Evolutionary conservation across 164 flowering plant genomes (phyloP).

Genomic region (Kingdonia uniflora): DNA sequence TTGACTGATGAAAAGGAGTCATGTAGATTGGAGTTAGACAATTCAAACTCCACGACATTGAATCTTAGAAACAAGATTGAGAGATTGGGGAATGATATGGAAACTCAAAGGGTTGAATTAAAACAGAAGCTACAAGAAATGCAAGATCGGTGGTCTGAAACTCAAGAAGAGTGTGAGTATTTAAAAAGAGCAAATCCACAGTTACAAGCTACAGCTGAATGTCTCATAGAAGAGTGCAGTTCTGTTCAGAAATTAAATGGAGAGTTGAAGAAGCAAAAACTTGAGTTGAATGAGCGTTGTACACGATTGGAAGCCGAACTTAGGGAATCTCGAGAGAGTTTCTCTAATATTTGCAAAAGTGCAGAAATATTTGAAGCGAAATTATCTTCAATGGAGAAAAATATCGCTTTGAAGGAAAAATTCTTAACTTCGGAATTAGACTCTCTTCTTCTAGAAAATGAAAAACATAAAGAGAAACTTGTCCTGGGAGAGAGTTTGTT

Average conservation of each 20-base stretch:
- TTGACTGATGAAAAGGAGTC: constrained; percentile 46
- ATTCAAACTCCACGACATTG: constrained; percentile 23
- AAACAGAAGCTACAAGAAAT: constrained; percentile 35
- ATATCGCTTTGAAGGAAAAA: constrained; percentile 40
- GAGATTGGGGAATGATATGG: constrained; percentile 29
- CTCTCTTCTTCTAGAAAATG: constrained; percentile 36
- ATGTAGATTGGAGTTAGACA: constrained; percentile 32
- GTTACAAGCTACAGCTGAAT: constrained; percentile 37
- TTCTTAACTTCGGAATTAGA: constrained; percentile 37
- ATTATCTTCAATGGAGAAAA: constrained; percentile 31
- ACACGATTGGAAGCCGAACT: constrained; percentile 36
- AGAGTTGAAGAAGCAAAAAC: constrained; percentile 38
- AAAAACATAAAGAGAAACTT: constrained; percentile 35
- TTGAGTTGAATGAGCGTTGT: constrained; percentile 41
- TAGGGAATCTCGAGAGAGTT: constrained; percentile 24
- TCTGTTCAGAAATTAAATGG: constrained; percentile 41
- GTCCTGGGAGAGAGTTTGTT: constrained; percentile 27
- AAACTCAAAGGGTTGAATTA: constrained; percentile 24
- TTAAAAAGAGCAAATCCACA: constrained; percentile 38
- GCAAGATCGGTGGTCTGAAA: constrained; percentile 28
- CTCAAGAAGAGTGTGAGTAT: constrained; percentile 45
- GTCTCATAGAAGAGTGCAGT: constrained; percentile 33
- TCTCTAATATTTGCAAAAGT: constrained; percentile 29
- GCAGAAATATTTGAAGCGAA: constrained; percentile 40
- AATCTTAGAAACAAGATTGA: constrained; percentile 40